phyloP scores from a whole-genome alignment of 2,329 filamentous ascomycete species.

The Capronia epimyces region DNA sequence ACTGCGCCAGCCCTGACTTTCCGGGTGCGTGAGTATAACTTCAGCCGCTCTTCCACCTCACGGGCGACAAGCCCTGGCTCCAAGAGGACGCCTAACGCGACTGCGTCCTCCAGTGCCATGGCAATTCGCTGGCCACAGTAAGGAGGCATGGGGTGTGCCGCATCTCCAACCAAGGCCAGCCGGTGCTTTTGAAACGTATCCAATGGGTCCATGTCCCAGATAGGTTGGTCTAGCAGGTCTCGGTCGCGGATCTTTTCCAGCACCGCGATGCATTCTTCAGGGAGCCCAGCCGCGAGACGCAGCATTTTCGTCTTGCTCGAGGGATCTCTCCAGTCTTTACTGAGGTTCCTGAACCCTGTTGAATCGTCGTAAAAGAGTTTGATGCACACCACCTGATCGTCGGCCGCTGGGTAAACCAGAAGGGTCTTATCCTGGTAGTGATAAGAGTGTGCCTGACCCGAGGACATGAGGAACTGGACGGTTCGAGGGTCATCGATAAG shows the following conservation, averaged over 20 bases:
- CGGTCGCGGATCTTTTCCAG: constrained; percentile 4
- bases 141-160: constrained; percentile 25
- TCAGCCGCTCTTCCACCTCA: constrained; percentile 52
- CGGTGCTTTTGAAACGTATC: constrained; percentile 50
- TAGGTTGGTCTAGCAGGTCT: constrained; percentile 34
- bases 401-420: constrained; percentile 6
- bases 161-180: constrained; percentile 44
- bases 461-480: constrained; percentile 35
- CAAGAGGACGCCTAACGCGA: constrained; percentile 54
- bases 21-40: constrained; percentile 55
- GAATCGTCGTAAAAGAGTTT: constrained; percentile 14
- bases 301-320: constrained; percentile 13
- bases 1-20: constrained; percentile 53
- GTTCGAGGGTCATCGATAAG: constrained; percentile 39
- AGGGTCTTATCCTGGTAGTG: constrained; percentile 8
- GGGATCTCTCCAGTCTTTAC: constrained; percentile 17
- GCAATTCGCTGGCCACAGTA: constrained; percentile 21
- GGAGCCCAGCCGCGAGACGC: constrained; percentile 7
- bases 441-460: constrained; percentile 31
- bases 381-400: constrained; percentile 7
- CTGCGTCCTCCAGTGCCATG: constrained; percentile 30
- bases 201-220: constrained; percentile 58
- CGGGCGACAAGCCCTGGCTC: constrained; percentile 40
- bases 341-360: constrained; percentile 8
- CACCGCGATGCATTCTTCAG: constrained; percentile 11